Evolutionary conservation across 164 flowering plant species (phyloP).

Genomic region (Umbellularia californica): DNA sequence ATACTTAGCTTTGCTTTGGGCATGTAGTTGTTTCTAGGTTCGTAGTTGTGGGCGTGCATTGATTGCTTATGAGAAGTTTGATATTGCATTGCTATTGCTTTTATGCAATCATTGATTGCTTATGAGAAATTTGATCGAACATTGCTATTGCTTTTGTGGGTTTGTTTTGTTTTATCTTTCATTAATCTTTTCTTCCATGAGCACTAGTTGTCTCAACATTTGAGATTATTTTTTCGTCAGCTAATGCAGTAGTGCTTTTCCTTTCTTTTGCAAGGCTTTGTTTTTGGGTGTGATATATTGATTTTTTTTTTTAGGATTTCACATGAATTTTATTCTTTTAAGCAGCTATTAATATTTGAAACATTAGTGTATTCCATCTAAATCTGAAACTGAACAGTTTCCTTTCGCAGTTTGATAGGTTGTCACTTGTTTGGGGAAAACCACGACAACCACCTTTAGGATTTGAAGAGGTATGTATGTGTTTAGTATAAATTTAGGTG

Average conservation of each 20-base stretch:
- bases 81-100: background rate
- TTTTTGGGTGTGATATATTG: background rate
- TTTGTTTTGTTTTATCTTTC: background rate
- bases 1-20: no score
- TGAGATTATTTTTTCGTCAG: no score
- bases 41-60: background rate
- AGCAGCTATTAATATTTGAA: background rate
- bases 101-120: background rate
- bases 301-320: background rate
- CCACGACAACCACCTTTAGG: slow-evolving; percentile 85
- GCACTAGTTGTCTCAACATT: background rate
- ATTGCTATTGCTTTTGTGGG: background rate
- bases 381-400: background rate
- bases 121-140: background rate
- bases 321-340: background rate
- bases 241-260: background rate
- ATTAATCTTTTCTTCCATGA: background rate
- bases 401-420: slow-evolving; percentile 71
- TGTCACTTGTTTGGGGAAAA: slow-evolving; percentile 88
- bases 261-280: background rate
- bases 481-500: no score
- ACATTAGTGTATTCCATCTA: background rate
- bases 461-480: slow-evolving; percentile 62
- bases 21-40: no score
- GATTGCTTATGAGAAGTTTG: background rate